Conservation (phyloP, 768 basidiomycete genomes). For the Psilocybe subaeruginosa region DNA sequence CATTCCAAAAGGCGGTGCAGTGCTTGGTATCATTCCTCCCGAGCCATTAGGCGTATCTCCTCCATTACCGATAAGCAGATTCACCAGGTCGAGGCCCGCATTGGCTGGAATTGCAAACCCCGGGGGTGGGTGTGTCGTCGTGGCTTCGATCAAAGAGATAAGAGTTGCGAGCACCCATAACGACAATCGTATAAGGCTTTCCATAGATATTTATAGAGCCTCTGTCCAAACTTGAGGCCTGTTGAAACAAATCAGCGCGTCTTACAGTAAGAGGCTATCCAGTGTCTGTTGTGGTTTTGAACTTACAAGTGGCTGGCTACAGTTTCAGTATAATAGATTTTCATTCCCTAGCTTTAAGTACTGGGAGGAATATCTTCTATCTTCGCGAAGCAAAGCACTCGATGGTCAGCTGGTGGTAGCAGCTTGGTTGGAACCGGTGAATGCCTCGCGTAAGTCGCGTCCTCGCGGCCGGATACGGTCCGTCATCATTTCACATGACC, state of each 20-base stretch:
- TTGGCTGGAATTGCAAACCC: conserved; percentile 16
- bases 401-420: neutral
- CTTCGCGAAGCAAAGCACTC: neutral
- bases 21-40: conserved; percentile 79
- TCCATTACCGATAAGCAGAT: conserved; percentile 69
- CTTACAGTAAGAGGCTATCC: neutral
- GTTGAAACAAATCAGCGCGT: neutral
- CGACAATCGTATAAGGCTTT: neutral
- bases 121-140: conserved; percentile 18
- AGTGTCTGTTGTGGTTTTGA: neutral
- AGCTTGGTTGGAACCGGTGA: neutral
- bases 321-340: neutral
- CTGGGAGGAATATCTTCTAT: neutral
- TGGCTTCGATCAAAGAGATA: conserved; percentile 1
- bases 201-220: neutral
- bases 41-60: conserved; percentile 71
- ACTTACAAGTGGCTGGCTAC: neutral
- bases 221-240: neutral
- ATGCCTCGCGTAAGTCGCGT: neutral
- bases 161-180: neutral
- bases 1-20: conserved; percentile 82
- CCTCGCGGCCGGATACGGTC: no score
- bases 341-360: neutral
- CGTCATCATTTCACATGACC: no score
- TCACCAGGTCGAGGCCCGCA: conserved; percentile 18